Evolutionary conservation across 2,329 filamentous ascomycete species (phyloP).

Genomic region (Acrocalymma vagum): DNA sequence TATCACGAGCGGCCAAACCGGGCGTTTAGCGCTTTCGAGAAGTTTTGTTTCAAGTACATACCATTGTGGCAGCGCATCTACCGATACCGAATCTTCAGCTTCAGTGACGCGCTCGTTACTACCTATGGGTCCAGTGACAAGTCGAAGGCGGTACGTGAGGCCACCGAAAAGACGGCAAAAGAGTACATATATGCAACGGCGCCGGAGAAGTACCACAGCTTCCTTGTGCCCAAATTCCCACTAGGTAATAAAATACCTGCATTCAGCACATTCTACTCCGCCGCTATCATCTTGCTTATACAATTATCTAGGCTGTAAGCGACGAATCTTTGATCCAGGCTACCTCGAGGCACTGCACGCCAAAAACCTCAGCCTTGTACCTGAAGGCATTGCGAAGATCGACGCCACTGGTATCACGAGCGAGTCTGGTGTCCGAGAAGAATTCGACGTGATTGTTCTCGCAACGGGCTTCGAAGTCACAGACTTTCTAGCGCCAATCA

Average conservation of each 20-base stretch:
- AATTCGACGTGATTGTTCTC: conserved; percentile 44
- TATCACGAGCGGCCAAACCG: conserved; percentile 46
- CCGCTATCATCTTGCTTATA: not conserved
- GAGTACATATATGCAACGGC: conserved; percentile 27
- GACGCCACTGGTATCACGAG: conserved; percentile 27
- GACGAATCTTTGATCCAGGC: conserved; percentile 25
- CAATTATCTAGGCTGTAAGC: conserved; percentile 18
- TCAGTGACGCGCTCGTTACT: conserved; percentile 18
- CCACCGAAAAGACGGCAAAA: conserved; percentile 19
- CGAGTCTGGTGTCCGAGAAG: conserved; percentile 12
- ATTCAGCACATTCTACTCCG: not conserved
- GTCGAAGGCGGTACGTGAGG: conserved; percentile 5
- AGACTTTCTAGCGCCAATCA: conserved; percentile 45
- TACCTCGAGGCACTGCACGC: conserved; percentile 33
- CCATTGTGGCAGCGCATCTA: conserved; percentile 36
- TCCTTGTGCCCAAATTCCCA: conserved; percentile 32
- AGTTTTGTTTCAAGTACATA: conserved; percentile 40
- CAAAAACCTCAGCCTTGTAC: conserved; percentile 24
- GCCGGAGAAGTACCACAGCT: conserved; percentile 35
- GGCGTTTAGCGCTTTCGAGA: conserved; percentile 34
- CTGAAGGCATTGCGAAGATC: conserved; percentile 29
- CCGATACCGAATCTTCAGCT: conserved; percentile 15
- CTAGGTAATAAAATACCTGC: conserved; percentile 20
- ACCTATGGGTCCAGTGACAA: conserved; percentile 18
- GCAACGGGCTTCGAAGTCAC: conserved; percentile 47